Base-by-base conservation (phyloP, 257 asterid species). In the Nicotiana noctiflora region DNA sequence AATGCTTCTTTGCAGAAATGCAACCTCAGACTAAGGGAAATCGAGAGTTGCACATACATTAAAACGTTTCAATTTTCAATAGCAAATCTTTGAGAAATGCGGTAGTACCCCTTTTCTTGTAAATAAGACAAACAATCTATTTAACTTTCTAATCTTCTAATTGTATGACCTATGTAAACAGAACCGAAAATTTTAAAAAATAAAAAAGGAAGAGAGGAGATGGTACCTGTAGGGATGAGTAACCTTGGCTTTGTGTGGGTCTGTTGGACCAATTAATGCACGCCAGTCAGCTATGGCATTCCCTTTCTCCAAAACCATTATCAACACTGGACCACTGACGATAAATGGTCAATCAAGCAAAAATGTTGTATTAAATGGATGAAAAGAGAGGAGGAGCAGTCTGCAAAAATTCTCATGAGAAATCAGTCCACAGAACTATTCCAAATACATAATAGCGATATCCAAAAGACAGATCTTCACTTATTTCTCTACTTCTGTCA, bases 281-380 rank as follows among this genome's bases (percentile, higher is more conserved):
- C 97, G 97, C 98, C 98, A 94, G 83, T 92, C 95, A 81, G 88
- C 91, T 77, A 94, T 19, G 29, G 93, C 98, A 85, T 94, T 92
- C 77, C 29, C 90, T 90, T 94, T 94, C 78, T 92, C 97, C 83
- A 94, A 84, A 85, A 90, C 90, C 98, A 94, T 89, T 49, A 92
- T 82, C 84, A 89, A 31, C 89, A 91, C 96, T 17, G 92, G 91
- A 62, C 98, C 97, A 87, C 98, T 92, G 83, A 17, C 8, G 34
- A 70, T 44, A 70, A 70, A 21, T 21, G 76, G 74, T 82, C 51
- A 79, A 81, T 14, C 6, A 67, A 55, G 46, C 32, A 31, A 21
- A 76, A 76, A 52, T 1, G 6, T 6, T 52, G 61, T 5, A 8
- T 31, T 34, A 53, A 76, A 52, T 55, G 76, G 76, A 37, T 37